Percentiles rank a stretch among this genome's conserved stretches.
Evolutionary conservation across 2,329 filamentous ascomycete genomes (phyloP).

Genomic region (Ilyonectria destructans): DNA sequence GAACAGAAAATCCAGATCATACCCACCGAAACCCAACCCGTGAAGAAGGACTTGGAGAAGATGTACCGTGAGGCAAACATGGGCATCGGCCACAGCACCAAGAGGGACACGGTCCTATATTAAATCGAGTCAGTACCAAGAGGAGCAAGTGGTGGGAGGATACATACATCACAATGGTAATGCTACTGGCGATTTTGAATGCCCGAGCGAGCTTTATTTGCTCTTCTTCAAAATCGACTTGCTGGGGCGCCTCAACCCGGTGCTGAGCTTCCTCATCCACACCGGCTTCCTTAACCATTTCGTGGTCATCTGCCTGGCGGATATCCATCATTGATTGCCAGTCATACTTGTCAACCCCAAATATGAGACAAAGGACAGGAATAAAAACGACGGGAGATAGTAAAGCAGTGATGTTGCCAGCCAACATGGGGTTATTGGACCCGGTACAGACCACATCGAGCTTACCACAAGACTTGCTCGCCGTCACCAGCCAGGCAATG

Average conservation of each 20-base stretch:
- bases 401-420: slow-evolving; percentile 86
- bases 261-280: slow-evolving; percentile 56
- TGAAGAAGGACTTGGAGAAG: slow-evolving; percentile 73
- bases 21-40: slow-evolving; percentile 79
- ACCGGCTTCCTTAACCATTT: slow-evolving; percentile 75
- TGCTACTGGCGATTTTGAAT: slow-evolving; percentile 61
- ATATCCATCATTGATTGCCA: slow-evolving; percentile 88
- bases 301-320: slow-evolving; percentile 83
- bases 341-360: slow-evolving; percentile 80
- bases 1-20: slow-evolving; percentile 83
- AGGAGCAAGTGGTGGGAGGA: neutral
- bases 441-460: slow-evolving; percentile 84
- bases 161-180: slow-evolving; percentile 50
- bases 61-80: slow-evolving; percentile 88
- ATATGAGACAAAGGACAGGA: slow-evolving; percentile 78
- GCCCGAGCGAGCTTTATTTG: slow-evolving; percentile 67
- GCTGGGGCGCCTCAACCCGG: slow-evolving; percentile 38
- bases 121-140: slow-evolving; percentile 22
- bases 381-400: slow-evolving; percentile 83
- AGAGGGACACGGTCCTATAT: slow-evolving; percentile 67
- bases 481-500: slow-evolving; percentile 82
- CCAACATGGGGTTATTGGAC: slow-evolving; percentile 87
- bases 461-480: slow-evolving; percentile 77
- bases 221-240: slow-evolving; percentile 60
- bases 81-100: slow-evolving; percentile 82